Evolutionary conservation across 345 rosid species (phyloP).

Genomic region (Salix suchowensis): DNA sequence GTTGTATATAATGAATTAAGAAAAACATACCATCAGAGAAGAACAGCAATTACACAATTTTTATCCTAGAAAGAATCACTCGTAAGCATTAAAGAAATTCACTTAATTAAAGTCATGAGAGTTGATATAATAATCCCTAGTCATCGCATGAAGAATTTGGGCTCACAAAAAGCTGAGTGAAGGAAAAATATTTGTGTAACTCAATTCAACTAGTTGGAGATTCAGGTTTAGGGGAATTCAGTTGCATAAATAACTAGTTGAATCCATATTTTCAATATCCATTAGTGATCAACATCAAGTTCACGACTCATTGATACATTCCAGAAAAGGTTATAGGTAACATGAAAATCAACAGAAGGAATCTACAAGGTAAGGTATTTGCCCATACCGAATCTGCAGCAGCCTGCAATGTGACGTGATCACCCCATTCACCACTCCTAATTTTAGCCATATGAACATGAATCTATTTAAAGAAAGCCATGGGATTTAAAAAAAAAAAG

Average conservation of each 20-base stretch:
- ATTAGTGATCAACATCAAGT: not conserved
- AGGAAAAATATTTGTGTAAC: not conserved
- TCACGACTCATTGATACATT: not conserved
- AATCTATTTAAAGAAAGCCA: not conserved
- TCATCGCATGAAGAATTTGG: not conserved
- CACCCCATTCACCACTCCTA: slow-evolving; percentile 70
- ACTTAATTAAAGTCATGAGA: not conserved
- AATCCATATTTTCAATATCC: not conserved
- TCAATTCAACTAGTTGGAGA: not conserved
- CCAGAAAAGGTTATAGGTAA: not conserved
- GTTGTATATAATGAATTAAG: not conserved
- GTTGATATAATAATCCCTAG: not conserved
- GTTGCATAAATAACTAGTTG: not conserved
- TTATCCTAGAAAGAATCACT: not conserved
- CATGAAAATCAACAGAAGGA: not conserved
- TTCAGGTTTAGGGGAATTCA: not conserved
- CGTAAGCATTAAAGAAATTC: not conserved
- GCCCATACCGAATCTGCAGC: slow-evolving; percentile 54
- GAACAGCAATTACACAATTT: not conserved
- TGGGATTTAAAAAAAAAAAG: not conserved
- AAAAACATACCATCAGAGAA: not conserved
- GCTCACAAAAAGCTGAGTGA: not conserved
- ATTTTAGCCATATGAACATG: slow-evolving; percentile 8
- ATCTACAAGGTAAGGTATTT: not conserved
- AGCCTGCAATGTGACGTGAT: slow-evolving; percentile 68